Evolutionary conservation across 192 early-diverging fungal species (phyloP).

Genomic region (Backusella tarrabulga): DNA sequence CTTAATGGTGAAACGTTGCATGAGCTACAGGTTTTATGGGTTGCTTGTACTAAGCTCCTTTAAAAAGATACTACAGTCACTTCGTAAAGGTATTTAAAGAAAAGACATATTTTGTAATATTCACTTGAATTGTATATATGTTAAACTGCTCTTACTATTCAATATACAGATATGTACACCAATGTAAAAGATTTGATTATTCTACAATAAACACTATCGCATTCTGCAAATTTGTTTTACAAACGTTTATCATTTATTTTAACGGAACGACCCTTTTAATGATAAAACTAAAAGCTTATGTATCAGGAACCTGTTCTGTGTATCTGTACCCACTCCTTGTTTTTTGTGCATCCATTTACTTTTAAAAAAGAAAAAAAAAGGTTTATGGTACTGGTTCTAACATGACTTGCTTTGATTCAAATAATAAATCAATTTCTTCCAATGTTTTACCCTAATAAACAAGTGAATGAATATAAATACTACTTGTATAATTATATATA

Average conservation of each 20-base stretch:
- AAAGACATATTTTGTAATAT: not conserved
- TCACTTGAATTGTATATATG: not conserved
- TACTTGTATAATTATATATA: not conserved
- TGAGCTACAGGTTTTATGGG: not conserved
- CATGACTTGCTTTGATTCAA: not conserved
- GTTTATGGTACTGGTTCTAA: not conserved
- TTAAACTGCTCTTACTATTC: not conserved
- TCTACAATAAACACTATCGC: not conserved
- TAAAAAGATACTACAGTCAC: not conserved
- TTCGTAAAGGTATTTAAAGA: not conserved
- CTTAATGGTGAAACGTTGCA: not conserved
- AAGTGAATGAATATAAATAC: not conserved
- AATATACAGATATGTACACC: not conserved
- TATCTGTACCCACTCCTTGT: not conserved
- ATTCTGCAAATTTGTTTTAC: not conserved
- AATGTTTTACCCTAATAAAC: slow-evolving; percentile 63
- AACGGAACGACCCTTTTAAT: not conserved
- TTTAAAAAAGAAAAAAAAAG: not conserved
- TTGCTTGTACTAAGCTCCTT: not conserved
- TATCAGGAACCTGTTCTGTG: not conserved
- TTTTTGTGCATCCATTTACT: not conserved
- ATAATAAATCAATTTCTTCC: slow-evolving; percentile 82
- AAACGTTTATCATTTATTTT: not conserved
- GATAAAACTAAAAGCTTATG: not conserved
- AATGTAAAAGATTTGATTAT: not conserved